Conservation (phyloP, 163 green algal genomes). For the Chlamydomonas reinhardtii region DNA sequence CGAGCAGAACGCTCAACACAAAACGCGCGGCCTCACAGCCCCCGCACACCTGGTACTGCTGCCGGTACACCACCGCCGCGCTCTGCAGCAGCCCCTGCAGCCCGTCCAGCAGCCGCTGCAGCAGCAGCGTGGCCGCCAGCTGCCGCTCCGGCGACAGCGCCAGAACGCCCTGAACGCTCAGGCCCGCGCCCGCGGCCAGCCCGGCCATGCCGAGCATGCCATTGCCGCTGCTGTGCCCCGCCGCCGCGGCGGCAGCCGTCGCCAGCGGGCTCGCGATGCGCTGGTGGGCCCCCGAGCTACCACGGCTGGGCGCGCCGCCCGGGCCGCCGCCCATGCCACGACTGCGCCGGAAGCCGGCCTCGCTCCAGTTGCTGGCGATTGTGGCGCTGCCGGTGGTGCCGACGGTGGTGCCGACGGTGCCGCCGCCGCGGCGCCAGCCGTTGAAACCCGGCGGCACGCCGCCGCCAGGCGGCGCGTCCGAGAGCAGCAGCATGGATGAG, state of each 20-base stretch:
- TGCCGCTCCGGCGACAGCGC: constrained; percentile 2
- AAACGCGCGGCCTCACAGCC: too few species aligned
- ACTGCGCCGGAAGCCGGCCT: neutral
- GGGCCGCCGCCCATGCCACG: neutral
- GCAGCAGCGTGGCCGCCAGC: constrained; percentile 11
- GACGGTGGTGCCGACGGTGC: too few species aligned
- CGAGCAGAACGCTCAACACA: too few species aligned
- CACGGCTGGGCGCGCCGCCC: neutral
- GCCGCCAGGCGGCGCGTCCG: too few species aligned
- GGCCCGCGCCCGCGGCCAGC: too few species aligned
- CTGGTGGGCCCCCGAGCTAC: neutral
- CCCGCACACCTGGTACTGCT: constrained; percentile 12
- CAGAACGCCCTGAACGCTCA: too few species aligned
- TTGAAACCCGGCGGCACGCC: too few species aligned
- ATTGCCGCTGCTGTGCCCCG: neutral
- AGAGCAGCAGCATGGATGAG: neutral
- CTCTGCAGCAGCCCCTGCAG: constrained; percentile 28
- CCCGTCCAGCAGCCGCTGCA: constrained; percentile 28
- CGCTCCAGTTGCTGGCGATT: neutral
- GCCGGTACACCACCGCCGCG: constrained; percentile 15
- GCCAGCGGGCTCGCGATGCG: neutral
- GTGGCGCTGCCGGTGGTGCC: too few species aligned
- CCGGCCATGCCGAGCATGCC: too few species aligned
- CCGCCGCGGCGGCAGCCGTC: too few species aligned
- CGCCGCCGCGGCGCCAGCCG: too few species aligned